Base-by-base conservation (phyloP, 805 yeast species). In the Lipomyces japonicus region DNA sequence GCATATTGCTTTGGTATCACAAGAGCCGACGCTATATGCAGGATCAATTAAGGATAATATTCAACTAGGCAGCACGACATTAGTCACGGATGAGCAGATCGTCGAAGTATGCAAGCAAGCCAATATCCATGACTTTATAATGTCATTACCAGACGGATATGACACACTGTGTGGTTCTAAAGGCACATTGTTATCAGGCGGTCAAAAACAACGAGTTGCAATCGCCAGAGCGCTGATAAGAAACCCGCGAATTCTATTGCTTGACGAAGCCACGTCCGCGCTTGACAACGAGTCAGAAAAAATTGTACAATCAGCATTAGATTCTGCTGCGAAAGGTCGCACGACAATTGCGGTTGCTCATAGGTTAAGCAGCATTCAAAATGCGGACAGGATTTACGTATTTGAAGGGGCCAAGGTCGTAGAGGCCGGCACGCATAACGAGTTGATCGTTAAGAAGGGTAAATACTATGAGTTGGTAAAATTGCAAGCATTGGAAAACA, bases 11-110 rank as follows among this genome's bases (percentile, higher is more conserved):
- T 73, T 79, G 41, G 86, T 81, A 6, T 81, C 77, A 52, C 86
- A 81, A 62, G 85, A 81, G 50, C 64, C 65, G 16, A 62, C 61
- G 9, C 70, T 88, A 40, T 88, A 86, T 71, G 86, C 88, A 63
- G 93, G 87, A 49, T 75, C 91, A 0, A 83, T 88, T 35, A 67
- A 80, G 62, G 95, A 87, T 63, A 88, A 88, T 61, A 79, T 88
- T 34, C 72, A 86, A 52, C 53, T 70, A 52, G 67, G 67, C 3
- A 37, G 61, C 16, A 24, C 23, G 10, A 3, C 61, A 68, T 50
- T 67, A 53, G 72, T 72, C 48, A 40, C 70, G 42, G 65, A 72
- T 21, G 70, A 74, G 59, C 61, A 64, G 60, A 67, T 73, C 18
- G 60, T 61, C 25, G 61, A 63, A 9, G 84, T 79, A 9, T 68